Evolutionary conservation across 2,329 filamentous ascomycete species (phyloP).

Genomic region (Massarina eburnea): DNA sequence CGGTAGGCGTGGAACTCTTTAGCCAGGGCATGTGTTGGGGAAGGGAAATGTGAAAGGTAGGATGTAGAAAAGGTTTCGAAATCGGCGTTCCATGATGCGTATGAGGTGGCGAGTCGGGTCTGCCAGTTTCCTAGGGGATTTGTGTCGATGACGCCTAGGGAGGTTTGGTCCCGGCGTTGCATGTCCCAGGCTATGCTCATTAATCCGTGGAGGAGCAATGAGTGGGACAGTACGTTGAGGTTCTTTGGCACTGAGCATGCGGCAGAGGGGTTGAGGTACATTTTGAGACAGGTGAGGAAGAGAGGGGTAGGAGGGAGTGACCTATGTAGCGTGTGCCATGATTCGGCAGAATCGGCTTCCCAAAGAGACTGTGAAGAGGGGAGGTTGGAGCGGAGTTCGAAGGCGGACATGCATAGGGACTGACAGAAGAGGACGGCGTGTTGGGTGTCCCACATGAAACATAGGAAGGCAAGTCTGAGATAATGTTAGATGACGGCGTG

Average conservation of each 20-base stretch:
- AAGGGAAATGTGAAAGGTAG: constrained; percentile 24
- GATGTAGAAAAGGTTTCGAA: constrained; percentile 56
- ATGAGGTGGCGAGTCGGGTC: constrained; percentile 54
- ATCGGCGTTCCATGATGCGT: constrained; percentile 60
- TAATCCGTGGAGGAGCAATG: constrained; percentile 61
- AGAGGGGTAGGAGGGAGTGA: constrained; percentile 42
- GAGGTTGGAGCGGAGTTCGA: constrained; percentile 60
- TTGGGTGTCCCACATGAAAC: constrained; percentile 68
- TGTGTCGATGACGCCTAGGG: constrained; percentile 44
- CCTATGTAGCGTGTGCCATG: constrained; percentile 51
- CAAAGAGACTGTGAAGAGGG: constrained; percentile 59
- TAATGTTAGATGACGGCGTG: background rate
- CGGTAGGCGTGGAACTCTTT: constrained; percentile 52
- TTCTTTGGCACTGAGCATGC: constrained; percentile 27
- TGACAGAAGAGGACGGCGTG: constrained; percentile 68
- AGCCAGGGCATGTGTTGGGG: constrained; percentile 33
- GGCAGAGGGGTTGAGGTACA: constrained; percentile 54
- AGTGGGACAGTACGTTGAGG: constrained; percentile 56
- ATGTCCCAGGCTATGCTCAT: constrained; percentile 67
- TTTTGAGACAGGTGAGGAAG: constrained; percentile 58
- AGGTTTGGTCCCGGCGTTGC: constrained; percentile 63
- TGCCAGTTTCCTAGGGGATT: constrained; percentile 54
- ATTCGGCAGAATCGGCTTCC: constrained; percentile 58
- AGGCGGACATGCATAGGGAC: constrained; percentile 66
- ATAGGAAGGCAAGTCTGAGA: constrained; percentile 56